phyloP scores from a whole-genome alignment of 2,329 filamentous ascomycete species.

The Xylariaceae sp. region DNA sequence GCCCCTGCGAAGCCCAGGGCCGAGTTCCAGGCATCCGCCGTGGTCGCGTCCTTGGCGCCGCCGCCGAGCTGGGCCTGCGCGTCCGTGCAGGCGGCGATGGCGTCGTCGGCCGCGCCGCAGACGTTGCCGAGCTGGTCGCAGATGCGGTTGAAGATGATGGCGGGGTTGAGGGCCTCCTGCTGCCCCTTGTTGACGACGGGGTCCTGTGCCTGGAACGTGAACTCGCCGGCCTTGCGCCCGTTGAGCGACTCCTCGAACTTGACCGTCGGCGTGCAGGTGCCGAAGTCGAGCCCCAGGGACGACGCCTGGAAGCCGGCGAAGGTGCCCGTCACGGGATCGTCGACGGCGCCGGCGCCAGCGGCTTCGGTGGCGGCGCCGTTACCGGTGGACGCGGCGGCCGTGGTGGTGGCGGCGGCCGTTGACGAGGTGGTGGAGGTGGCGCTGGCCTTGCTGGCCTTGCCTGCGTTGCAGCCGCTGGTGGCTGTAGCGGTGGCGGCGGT shows the following conservation, averaged over 20 bases:
- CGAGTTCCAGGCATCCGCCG: constrained; percentile 37
- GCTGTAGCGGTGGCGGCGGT: constrained; percentile 15
- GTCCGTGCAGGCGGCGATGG: constrained; percentile 46
- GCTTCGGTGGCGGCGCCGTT: constrained; percentile 11
- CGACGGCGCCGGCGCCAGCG: constrained; percentile 26
- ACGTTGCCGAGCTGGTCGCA: constrained; percentile 66
- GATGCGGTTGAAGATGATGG: constrained; percentile 70
- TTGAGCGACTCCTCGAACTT: constrained; percentile 55
- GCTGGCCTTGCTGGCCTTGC: constrained; percentile 6
- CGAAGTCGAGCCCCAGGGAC: constrained; percentile 43
- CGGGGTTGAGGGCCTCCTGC: constrained; percentile 65
- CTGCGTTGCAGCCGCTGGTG: constrained; percentile 13
- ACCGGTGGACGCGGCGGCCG: constrained; percentile 9
- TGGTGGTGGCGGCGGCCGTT: constrained; percentile 9
- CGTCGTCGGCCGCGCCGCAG: constrained; percentile 58
- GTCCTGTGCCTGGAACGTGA: constrained; percentile 66
- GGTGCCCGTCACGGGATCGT: constrained; percentile 27
- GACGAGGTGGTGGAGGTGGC: constrained; percentile 10
- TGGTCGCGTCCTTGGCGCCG: constrained; percentile 32
- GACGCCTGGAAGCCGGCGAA: constrained; percentile 28
- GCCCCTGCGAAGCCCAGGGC: constrained; percentile 35
- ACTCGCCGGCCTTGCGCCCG: constrained; percentile 53
- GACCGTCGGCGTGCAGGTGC: constrained; percentile 51
- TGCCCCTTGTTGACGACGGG: constrained; percentile 57
- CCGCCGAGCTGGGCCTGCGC: constrained; percentile 39